phyloP scores from a whole-genome alignment of 805 yeast species.

The Wickerhamia fluorescens region DNA sequence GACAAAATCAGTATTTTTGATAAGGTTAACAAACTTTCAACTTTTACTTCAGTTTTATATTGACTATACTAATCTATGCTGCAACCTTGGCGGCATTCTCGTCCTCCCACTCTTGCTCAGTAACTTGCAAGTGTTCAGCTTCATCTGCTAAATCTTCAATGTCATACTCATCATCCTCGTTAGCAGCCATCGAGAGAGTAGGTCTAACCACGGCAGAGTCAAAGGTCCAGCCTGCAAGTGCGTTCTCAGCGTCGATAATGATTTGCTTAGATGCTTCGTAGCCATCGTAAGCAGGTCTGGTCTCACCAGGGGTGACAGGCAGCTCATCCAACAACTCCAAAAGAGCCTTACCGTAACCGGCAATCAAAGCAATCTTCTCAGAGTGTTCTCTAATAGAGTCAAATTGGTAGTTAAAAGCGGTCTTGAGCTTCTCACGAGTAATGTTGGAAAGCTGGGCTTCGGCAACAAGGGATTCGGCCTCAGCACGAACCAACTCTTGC shows the following conservation, averaged over 20 bases:
- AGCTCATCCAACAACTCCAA: conserved; percentile 93
- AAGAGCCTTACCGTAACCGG: conserved; percentile 97
- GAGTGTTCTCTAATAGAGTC: conserved; percentile 92
- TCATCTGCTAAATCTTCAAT: conserved; percentile 38
- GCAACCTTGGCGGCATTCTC: conserved; percentile 22
- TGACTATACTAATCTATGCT: no score
- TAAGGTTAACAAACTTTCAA: no score
- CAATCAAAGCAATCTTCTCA: conserved; percentile 94
- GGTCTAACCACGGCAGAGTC: conserved; percentile 95
- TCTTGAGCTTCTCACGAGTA: conserved; percentile 96
- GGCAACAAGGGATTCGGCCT: conserved; percentile 97
- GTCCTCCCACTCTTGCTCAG: conserved; percentile 46
- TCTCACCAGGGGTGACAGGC: conserved; percentile 98
- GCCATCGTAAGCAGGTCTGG: conserved; percentile 97
- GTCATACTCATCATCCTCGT: conserved; percentile 39
- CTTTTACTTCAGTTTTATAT: no score
- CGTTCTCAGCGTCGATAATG: conserved; percentile 93
- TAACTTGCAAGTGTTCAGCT: conserved; percentile 40
- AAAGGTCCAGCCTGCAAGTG: conserved; percentile 93
- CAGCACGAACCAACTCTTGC: conserved; percentile 98
- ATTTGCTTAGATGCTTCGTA: conserved; percentile 97
- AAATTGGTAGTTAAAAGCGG: conserved; percentile 94
- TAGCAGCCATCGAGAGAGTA: conserved; percentile 67
- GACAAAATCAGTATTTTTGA: no score
- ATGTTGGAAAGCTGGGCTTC: conserved; percentile 98